Conservation (phyloP, 1,284 basidiomycete species). For the Porogramme epimiltina region DNA sequence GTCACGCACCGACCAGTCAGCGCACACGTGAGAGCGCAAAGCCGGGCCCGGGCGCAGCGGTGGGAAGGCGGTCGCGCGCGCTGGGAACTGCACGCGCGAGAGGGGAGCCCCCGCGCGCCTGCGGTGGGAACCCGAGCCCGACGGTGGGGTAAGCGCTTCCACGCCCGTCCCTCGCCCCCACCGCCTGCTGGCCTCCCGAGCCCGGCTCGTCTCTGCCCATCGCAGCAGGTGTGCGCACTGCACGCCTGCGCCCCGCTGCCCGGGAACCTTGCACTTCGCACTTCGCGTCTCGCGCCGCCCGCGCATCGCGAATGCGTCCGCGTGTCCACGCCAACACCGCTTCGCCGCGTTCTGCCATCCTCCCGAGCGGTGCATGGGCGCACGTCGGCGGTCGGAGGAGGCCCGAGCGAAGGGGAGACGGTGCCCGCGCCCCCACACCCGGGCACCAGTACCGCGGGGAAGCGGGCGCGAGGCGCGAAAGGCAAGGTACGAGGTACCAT, state of each 20-base stretch:
- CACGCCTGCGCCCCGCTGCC: no score
- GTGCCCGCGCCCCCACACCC: no score
- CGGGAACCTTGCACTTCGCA: no score
- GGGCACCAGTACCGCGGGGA: no score
- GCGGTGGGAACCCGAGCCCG: conserved; percentile 18
- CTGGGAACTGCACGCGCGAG: conserved; percentile 16
- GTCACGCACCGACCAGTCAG: no score
- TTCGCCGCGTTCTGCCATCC: background rate
- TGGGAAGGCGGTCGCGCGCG: conserved; percentile 15
- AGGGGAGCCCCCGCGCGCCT: conserved; percentile 8
- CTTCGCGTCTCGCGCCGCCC: no score
- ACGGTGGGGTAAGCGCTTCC: conserved; percentile 12
- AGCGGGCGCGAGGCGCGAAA: no score
- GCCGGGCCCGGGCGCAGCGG: conserved; percentile 3
- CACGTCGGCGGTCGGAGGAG: conserved; percentile 9
- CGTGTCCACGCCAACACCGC: no score
- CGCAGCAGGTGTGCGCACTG: conserved; percentile 6
- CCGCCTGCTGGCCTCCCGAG: background rate
- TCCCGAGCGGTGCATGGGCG: background rate
- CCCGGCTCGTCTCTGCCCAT: background rate
- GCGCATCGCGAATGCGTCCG: no score
- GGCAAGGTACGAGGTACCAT: no score
- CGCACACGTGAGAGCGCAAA: conserved; percentile 16
- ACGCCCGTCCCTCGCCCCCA: conserved; percentile 6
- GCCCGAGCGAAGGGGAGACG: no score